Evolutionary conservation across 2,329 filamentous ascomycete species (phyloP), one percentile per base, ranked within the genome.

Genomic region (Blastomyces emzantsi): DNA sequence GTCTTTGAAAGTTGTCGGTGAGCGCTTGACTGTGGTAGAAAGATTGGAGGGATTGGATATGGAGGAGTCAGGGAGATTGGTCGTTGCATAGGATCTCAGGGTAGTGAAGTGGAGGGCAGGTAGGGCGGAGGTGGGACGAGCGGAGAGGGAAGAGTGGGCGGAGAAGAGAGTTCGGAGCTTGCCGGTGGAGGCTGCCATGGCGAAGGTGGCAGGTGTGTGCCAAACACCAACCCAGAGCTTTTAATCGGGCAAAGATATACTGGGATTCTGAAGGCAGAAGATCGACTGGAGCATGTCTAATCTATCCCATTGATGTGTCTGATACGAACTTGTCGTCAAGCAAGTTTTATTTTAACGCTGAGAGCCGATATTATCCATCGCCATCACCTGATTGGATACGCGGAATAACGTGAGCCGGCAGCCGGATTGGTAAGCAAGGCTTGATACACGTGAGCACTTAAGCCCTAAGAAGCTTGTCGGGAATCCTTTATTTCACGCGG

Each of bases 1-100:
- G 73, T 88, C 85, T 66, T 77, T 79, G 74, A 89, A 88, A 2
- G 77, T 75, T 17, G 83, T 87, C 39, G 78, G 70, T 51, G 75
- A 77, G 64, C 76, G 61, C 59, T 63, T 65, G 52, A 54, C 88
- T 67, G 81, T 82, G 62, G 76, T 89, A 65, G 86, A 83, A 73
- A 69, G 56, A 30, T 60, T 69, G 62, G 66, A 69, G 62, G 68
- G 67, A 59, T 70, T 67, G 65, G 70, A 68, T 63, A 67, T 71
- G 65, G 70, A 64, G 57, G 71, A 73, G 63, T 73, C 73, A 66
- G 73, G 74, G 39, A 68, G 58, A 11, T 73, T 72, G 25, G 75
- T 75, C n/a, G 76, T 78, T 45, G 76, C 76, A 63, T 78, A 78
- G 64, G 67, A 67, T 63, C 76, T 74, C 64, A 66, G 58, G 61